Percentiles rank a stretch among this genome's conserved stretches.
phyloP scores from a whole-genome alignment of 2,329 filamentous ascomycete genomes.

The Ilyonectria mors-panacis region DNA sequence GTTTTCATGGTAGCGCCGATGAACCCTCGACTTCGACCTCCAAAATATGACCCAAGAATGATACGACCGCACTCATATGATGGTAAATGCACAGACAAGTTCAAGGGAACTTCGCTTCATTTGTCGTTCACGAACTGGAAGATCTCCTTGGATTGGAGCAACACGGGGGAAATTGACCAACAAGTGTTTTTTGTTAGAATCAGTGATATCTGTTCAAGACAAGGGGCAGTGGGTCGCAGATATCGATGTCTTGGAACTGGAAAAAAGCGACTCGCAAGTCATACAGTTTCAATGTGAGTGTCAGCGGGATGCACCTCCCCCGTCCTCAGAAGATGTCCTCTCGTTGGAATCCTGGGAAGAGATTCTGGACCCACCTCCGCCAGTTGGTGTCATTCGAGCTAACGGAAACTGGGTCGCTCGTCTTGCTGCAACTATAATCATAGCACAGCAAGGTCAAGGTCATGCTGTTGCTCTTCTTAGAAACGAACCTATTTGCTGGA shows the following conservation, averaged over 20 bases:
- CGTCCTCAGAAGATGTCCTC: slow-evolving; percentile 9
- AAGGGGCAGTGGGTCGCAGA: slow-evolving; percentile 44
- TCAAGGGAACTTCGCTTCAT: slow-evolving; percentile 34
- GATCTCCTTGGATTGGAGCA: slow-evolving; percentile 25
- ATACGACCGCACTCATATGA: slow-evolving; percentile 16
- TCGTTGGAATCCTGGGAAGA: slow-evolving; percentile 30
- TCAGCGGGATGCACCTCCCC: slow-evolving; percentile 2
- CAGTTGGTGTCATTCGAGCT: slow-evolving; percentile 14
- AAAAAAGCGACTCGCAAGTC: slow-evolving; percentile 4
- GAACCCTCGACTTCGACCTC: slow-evolving; percentile 20
- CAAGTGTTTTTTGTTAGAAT: slow-evolving; percentile 37
- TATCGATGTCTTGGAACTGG: slow-evolving; percentile 35
- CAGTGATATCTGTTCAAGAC: slow-evolving; percentile 41
- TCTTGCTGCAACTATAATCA: slow-evolving; percentile 12
- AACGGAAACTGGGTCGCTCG: slow-evolving; percentile 25
- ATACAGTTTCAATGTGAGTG: slow-evolving; percentile 20
- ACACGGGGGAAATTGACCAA: slow-evolving; percentile 33
- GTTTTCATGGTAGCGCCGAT: slow-evolving; percentile 25
- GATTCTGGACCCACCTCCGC: slow-evolving; percentile 20
- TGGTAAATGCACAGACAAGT: slow-evolving; percentile 8
- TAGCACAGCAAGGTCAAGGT: slow-evolving; percentile 18
- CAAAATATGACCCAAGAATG: slow-evolving; percentile 5
- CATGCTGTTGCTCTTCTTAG: slow-evolving; percentile 18
- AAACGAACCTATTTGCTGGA: slow-evolving; percentile 23
- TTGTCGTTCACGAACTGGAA: slow-evolving; percentile 39